Percentiles rank a stretch among this genome's conserved stretches.
phyloP scores from a whole-genome alignment of 2,329 filamentous ascomycete species.

The Aureobasidium sp. region DNA sequence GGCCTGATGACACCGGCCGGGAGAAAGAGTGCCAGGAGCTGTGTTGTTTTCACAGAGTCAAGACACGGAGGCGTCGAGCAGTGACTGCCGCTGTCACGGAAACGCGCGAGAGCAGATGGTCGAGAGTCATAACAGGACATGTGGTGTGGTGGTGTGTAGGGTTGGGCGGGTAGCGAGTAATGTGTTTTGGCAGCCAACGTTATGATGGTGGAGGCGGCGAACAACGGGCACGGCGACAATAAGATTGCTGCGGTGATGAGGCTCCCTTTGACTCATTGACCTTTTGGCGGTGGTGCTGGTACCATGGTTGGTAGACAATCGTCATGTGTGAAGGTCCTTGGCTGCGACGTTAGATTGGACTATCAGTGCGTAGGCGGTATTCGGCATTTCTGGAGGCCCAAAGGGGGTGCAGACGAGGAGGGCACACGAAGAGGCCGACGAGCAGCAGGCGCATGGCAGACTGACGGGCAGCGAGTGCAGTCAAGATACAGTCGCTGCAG shows the following conservation, averaged over 20 bases:
- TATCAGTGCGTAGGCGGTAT: slow-evolving; percentile 8
- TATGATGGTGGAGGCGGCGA: neutral
- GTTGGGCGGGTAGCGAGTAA: slow-evolving; percentile 7
- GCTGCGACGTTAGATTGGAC: slow-evolving; percentile 15
- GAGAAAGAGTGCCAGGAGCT: neutral
- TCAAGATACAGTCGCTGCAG: neutral
- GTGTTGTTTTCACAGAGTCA: neutral
- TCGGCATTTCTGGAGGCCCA: slow-evolving; percentile 10
- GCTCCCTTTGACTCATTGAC: slow-evolving; percentile 5
- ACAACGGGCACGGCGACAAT: neutral
- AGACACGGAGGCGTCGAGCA: slow-evolving; percentile 2
- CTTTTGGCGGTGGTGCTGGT: slow-evolving; percentile 2
- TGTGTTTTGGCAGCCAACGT: neutral
- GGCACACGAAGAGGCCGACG: neutral
- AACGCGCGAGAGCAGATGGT: neutral
- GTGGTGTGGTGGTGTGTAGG: neutral
- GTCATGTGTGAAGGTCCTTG: slow-evolving; percentile 11
- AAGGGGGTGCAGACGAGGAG: neutral
- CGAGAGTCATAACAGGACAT: neutral
- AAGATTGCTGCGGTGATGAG: slow-evolving; percentile 14
- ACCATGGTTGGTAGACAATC: slow-evolving; percentile 3
- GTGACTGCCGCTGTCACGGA: slow-evolving; percentile 11
- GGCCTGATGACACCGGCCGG: neutral
- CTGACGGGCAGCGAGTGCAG: neutral
- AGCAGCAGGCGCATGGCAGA: neutral